phyloP scores from a whole-genome alignment of 768 basidiomycete genomes.

The Termitomyces sp. region DNA sequence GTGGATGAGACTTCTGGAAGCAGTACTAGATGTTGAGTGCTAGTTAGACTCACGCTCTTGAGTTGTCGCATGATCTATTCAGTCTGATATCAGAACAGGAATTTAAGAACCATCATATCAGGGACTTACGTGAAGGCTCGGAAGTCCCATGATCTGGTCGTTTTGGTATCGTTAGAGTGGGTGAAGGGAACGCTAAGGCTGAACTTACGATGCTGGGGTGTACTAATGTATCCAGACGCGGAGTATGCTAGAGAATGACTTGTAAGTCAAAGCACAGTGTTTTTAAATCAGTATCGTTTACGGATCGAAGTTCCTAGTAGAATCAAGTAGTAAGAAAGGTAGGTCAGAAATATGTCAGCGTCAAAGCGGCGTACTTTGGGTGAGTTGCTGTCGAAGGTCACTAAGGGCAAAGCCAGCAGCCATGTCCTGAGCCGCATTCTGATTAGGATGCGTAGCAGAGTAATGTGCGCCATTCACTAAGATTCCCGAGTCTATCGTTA shows the following conservation, averaged over 20 bases:
- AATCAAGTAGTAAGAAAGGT: not conserved
- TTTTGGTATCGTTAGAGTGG: not conserved
- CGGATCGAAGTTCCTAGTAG: not conserved
- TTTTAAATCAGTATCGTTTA: not conserved
- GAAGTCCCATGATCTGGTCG: not conserved
- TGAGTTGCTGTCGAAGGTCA: not conserved
- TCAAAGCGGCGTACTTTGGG: not conserved
- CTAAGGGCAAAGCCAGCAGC: constrained; percentile 1
- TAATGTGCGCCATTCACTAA: constrained; percentile 2
- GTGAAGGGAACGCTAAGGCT: not conserved
- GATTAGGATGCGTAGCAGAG: not conserved
- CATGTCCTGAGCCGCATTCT: not conserved
- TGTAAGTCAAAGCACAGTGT: not conserved
- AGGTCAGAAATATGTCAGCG: not conserved
- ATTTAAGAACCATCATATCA: not conserved
- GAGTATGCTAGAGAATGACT: not conserved
- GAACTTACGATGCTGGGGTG: not conserved
- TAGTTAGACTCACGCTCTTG: not conserved
- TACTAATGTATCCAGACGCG: not conserved
- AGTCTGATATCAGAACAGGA: not conserved
- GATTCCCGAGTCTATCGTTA: not conserved
- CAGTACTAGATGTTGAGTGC: not conserved
- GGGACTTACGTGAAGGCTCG: not conserved
- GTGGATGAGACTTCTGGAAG: not conserved
- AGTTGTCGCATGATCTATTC: not conserved